Conservation (phyloP, 352 stramenopile species). For the Pythium diclinum region DNA sequence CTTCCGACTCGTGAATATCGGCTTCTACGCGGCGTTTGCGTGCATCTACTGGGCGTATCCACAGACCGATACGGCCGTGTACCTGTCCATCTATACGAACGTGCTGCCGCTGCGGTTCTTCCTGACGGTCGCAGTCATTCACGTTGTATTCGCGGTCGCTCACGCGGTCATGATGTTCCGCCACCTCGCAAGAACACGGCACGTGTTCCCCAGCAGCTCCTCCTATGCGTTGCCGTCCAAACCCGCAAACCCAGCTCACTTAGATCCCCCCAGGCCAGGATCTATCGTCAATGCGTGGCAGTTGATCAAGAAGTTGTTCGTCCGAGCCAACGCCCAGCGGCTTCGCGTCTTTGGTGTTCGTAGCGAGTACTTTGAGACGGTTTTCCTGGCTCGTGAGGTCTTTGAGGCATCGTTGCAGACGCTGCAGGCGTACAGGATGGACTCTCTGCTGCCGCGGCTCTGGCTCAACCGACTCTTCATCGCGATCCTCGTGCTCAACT, state of each 20-base stretch:
- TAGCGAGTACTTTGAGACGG: constrained; percentile 23
- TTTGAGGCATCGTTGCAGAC: constrained; percentile 23
- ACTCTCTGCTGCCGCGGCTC: constrained; percentile 5
- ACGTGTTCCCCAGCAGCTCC: not conserved
- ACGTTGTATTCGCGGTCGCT: not conserved
- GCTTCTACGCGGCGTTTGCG: not conserved
- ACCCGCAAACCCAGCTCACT: not conserved
- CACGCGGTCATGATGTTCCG: not conserved
- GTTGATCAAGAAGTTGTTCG: not conserved
- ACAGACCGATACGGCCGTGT: not conserved
- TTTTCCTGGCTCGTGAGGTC: constrained; percentile 24
- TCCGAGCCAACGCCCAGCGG: not conserved
- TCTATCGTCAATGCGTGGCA: not conserved
- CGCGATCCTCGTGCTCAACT: constrained; percentile 16
- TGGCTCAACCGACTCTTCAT: constrained; percentile 19
- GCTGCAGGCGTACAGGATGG: constrained; percentile 18
- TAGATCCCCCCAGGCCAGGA: not conserved
- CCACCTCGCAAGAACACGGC: not conserved
- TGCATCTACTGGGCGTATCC: not conserved
- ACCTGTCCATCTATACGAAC: constrained; percentile 2
- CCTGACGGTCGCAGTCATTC: not conserved
- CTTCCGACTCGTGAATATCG: not conserved
- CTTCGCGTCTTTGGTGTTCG: constrained; percentile 26
- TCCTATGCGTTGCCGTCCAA: not conserved
- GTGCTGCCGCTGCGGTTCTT: not conserved